Evolutionary conservation across 305 asterid species (phyloP).

Genomic region (Fraxinus floribunda): DNA sequence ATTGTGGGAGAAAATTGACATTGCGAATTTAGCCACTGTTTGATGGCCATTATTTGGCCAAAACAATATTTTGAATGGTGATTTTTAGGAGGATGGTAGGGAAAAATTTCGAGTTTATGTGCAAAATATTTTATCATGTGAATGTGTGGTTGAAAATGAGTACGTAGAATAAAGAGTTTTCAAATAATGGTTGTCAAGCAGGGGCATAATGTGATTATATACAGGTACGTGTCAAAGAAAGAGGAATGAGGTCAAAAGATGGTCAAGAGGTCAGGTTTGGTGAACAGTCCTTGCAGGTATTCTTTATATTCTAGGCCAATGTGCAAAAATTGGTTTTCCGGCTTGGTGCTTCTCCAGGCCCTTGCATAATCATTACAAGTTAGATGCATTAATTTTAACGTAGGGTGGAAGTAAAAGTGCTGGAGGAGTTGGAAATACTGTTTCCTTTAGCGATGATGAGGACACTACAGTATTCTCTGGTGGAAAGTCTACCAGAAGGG

Average conservation of each 20-base stretch:
- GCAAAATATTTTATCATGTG: background rate
- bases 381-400: constrained; percentile 1
- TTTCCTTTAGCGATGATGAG: constrained; percentile 90
- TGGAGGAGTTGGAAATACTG: constrained; percentile 54
- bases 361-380: background rate
- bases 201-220: constrained; percentile 18
- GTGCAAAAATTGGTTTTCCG: constrained; percentile 11
- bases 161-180: too few species aligned
- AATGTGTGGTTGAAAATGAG: background rate
- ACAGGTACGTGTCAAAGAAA: constrained; percentile 85
- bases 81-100: too few species aligned
- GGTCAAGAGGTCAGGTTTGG: constrained; percentile 51
- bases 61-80: too few species aligned
- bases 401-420: constrained; percentile 41
- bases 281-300: constrained; percentile 66
- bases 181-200: too few species aligned
- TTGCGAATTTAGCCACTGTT: background rate
- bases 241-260: constrained; percentile 57
- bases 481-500: constrained; percentile 54
- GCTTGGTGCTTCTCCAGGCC: constrained; percentile 9
- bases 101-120: background rate
- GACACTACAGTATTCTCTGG: constrained; percentile 49
- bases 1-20: constrained; percentile 4
- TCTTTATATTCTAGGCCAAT: constrained; percentile 17
- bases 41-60: too few species aligned